Base-by-base conservation (phyloP, 805 yeast species). In the Candida alai region DNA sequence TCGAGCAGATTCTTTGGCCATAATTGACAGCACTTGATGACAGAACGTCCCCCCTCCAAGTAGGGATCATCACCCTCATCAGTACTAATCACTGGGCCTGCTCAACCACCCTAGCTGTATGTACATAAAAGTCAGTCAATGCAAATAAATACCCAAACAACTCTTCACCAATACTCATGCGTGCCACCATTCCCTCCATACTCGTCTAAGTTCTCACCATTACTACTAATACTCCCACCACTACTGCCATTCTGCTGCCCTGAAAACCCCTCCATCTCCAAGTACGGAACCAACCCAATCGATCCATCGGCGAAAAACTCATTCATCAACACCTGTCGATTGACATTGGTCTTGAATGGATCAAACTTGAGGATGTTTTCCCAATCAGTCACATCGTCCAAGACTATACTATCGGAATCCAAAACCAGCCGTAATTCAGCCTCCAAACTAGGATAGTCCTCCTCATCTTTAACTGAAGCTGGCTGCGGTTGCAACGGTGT, bases 271-370 rank as follows among this genome's bases (percentile, higher is more conserved):
- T 62, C 69, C 49, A 69, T 63, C 35, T 76, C 82, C 37, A 83
- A 56, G 47, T 82, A 70, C 7, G 83, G 83, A 2, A 84, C 87
- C 35, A 84, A 59, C 1, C 90, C 90, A 25, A 83, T 58, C 0
- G 90, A 84, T 1, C 87, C 90, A 58, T 84, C 93, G 3, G 86
- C 86, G n/a, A 82, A 84, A 54, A 80, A 82, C 38, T 80, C 87
- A 36, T 55, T 45, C 41, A 49, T 49, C 21, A 51, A 28, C 13
- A 54, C 52, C 27, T 49, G 54, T 14, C 43, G 27, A 36, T 52
- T 47, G 15, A 60, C 39, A 40, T 56, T 54, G 23, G 56, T 57
- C 27, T 59, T 58, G 39, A 62, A 62, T 9, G 68, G 68, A 38
- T 63, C 68, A 43, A 62, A 64, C 26, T 58, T 50, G n/a, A 65